Conservation (phyloP, 2,329 filamentous ascomycete genomes). For the Xylaria polymorpha region DNA sequence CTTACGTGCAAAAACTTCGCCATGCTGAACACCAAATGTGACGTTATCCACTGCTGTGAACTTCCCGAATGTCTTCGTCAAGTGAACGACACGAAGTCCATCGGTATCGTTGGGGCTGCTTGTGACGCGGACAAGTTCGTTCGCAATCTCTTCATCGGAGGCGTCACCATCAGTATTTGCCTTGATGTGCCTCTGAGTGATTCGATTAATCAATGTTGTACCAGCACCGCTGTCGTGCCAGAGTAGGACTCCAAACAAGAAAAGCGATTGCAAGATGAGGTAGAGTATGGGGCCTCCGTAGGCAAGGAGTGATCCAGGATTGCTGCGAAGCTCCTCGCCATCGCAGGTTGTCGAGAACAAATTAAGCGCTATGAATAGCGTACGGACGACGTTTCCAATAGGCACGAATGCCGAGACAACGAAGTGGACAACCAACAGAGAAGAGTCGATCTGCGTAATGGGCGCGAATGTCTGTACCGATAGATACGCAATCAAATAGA, state of each 20-base stretch:
- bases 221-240: slow-evolving; percentile 83
- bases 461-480: slow-evolving; percentile 79
- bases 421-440: slow-evolving; percentile 78
- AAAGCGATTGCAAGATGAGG: slow-evolving; percentile 76
- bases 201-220: slow-evolving; percentile 58
- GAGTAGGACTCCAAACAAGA: slow-evolving; percentile 78
- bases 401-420: slow-evolving; percentile 79
- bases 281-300: slow-evolving; percentile 91
- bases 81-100: slow-evolving; percentile 80
- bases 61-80: slow-evolving; percentile 82
- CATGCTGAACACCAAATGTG: slow-evolving; percentile 81
- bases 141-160: slow-evolving; percentile 70
- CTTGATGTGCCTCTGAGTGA: slow-evolving; percentile 47
- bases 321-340: slow-evolving; percentile 69
- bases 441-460: slow-evolving; percentile 73
- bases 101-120: slow-evolving; percentile 62
- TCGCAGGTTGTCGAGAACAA: slow-evolving; percentile 84
- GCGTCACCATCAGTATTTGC: slow-evolving; percentile 48
- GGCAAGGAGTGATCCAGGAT: slow-evolving; percentile 76
- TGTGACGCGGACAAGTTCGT: slow-evolving; percentile 73
- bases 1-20: slow-evolving; percentile 80
- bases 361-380: slow-evolving; percentile 83
- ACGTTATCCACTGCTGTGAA: slow-evolving; percentile 88
- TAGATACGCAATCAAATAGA: slow-evolving; percentile 79
- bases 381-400: slow-evolving; percentile 77